Conservation (phyloP, 1,284 basidiomycete genomes). For the Leccinum pachyderme region DNA sequence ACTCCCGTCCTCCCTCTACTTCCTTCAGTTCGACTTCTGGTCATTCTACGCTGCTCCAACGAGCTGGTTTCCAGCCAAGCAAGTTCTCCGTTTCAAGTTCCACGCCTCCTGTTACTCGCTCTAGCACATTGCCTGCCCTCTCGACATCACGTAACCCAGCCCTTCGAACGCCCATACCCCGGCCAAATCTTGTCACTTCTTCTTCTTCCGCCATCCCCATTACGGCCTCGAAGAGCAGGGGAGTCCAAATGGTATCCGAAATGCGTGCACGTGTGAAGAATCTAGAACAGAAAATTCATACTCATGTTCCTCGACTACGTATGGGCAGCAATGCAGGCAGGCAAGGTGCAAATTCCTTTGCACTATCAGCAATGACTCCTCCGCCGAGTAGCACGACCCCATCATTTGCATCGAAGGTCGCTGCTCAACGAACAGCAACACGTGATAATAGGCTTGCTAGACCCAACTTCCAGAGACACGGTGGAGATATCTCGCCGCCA, state of each 20-base stretch:
- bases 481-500: conserved; percentile 39
- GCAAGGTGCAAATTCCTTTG: conserved; percentile 38
- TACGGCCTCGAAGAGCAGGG: conserved; percentile 64
- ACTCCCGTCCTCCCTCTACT: conserved; percentile 37
- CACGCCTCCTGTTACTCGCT: conserved; percentile 50
- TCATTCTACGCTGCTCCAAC: conserved; percentile 50
- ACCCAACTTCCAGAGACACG: conserved; percentile 31
- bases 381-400: conserved; percentile 37
- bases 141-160: conserved; percentile 45
- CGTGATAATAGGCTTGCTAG: conserved; percentile 23
- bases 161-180: conserved; percentile 45
- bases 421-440: conserved; percentile 18
- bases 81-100: conserved; percentile 43
- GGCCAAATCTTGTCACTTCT: conserved; percentile 43
- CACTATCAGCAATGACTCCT: conserved; percentile 36
- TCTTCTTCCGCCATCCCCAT: conserved; percentile 39
- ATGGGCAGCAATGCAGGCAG: conserved; percentile 69
- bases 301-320: conserved; percentile 74
- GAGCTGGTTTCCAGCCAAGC: conserved; percentile 47
- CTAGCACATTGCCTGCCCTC: conserved; percentile 53
- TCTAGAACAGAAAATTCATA: conserved; percentile 80
- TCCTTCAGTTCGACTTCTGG: conserved; percentile 39
- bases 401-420: conserved; percentile 20
- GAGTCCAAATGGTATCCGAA: conserved; percentile 86
- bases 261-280: conserved; percentile 79